phyloP scores from a whole-genome alignment of 495 filamentous ascomycete species.

The Acidomyces sp. region DNA sequence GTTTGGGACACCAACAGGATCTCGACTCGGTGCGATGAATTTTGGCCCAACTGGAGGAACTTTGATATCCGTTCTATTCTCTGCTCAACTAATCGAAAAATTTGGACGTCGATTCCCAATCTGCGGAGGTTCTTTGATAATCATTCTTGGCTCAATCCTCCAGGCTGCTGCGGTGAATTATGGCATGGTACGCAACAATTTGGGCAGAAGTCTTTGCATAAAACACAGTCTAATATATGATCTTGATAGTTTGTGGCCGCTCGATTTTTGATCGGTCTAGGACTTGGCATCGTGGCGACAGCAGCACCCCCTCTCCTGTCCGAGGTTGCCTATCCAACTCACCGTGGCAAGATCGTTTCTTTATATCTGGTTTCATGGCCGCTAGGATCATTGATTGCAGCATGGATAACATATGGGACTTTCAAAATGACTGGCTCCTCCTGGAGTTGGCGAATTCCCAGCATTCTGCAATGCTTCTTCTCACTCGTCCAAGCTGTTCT shows the following conservation, averaged over 20 bases:
- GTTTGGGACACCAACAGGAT: conserved; percentile 30
- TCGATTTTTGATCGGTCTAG: conserved; percentile 65
- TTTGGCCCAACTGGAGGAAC: conserved; percentile 47
- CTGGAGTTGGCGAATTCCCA: conserved; percentile 53
- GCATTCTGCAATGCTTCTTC: conserved; percentile 49
- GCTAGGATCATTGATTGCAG: conserved; percentile 42
- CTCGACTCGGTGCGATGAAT: conserved; percentile 24
- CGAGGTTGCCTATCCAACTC: conserved; percentile 61
- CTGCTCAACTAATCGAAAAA: conserved; percentile 54
- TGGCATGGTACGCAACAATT: too few species aligned
- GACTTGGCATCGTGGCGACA: conserved; percentile 50
- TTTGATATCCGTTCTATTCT: conserved; percentile 53
- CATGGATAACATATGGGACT: conserved; percentile 45
- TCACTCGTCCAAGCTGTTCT: conserved; percentile 30
- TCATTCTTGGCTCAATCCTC: conserved; percentile 61
- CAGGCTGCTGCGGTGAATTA: conserved; percentile 44
- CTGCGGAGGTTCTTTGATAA: conserved; percentile 50
- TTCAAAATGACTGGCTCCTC: conserved; percentile 35
- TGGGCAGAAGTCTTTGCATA: too few species aligned
- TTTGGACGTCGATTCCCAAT: conserved; percentile 44
- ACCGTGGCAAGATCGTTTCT: conserved; percentile 46
- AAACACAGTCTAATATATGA: too few species aligned
- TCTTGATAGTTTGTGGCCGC: conserved; percentile 38
- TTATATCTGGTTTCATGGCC: conserved; percentile 34
- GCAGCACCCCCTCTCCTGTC: conserved; percentile 61